A percentile compares a stretch with the other conserved stretches of the same genome.
These are phyloP conservation scores for Neurospora cerealis DNA, from an alignment of 495 filamentous ascomycete genomes.

Conservation along the genomic window DNA sequence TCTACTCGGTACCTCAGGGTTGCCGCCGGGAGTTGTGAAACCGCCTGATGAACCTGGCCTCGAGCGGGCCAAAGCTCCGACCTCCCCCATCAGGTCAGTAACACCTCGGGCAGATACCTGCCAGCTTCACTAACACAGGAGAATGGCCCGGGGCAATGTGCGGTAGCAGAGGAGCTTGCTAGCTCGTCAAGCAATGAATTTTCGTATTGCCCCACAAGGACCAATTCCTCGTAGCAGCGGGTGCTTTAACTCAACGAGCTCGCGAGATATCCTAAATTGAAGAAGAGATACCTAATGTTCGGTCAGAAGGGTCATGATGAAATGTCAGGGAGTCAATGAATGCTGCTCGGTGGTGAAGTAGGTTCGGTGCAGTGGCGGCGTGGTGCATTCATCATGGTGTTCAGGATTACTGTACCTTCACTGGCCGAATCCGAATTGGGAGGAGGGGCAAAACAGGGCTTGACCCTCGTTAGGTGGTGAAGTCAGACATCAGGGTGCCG, in stretches of 20 bases:
- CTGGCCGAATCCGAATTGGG: neutral
- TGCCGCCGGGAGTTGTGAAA: neutral
- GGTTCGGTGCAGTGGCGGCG: neutral
- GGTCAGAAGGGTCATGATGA: neutral
- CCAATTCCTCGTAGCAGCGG: neutral
- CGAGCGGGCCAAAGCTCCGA: neutral
- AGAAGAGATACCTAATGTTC: neutral
- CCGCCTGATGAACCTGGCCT: neutral
- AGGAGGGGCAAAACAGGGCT: conserved; percentile 28
- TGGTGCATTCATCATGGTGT: neutral
- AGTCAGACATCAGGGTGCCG: conserved; percentile 16
- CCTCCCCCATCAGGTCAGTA: neutral
- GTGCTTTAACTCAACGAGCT: neutral
- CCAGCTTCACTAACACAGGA: neutral
- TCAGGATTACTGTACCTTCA: neutral
- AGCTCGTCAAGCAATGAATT: neutral
- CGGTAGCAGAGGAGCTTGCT: neutral
- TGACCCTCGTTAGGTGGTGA: conserved; percentile 18
- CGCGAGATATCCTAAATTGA: neutral
- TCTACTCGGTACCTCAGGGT: neutral
- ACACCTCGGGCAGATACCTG: neutral
- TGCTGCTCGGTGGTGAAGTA: neutral
- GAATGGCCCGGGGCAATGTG: neutral
- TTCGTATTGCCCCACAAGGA: neutral
- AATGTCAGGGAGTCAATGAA: neutral